Base-by-base conservation (phyloP, 768 basidiomycete genomes). In the Rhizopogon vesiculosus region DNA sequence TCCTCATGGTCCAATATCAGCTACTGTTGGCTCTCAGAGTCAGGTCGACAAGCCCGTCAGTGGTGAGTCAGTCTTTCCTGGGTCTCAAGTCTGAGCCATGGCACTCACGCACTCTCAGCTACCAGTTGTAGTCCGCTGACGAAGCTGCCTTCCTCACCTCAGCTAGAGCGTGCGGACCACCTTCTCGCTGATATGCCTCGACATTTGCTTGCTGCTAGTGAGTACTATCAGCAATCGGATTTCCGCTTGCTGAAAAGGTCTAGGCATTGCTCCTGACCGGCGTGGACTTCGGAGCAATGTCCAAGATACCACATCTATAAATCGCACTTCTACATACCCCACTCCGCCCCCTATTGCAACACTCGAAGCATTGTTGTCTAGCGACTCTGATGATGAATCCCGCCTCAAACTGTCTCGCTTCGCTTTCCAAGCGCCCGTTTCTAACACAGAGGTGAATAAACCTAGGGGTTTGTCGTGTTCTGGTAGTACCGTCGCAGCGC, bases 361-460 rank as follows among this genome's bases (percentile, higher is more conserved):
- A 15, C 35, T 63, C 40, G 51, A 58, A 63, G 40, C 41, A 42
- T 18, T n/a, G 5, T 7, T 49, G 10, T 50, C 59, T 9, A 59
- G 42, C 18, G 56, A 62, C 22, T 66, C 59, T 15, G 68, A 72
- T 41, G 65, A 66, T 15, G 58, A 62, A 25, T 56, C 56, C 19
- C 59, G 54, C 16, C 59, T 68, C 15, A 66, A 68, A 45, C 56
- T 80, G 1, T 66, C 68, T n/a, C 75, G 63, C 12, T 81, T 79
- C 53, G 78, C 76, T n/a, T 77, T 75, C 45, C 46, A 54, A 40
- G 31, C 54, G 5, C 15, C 51, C 25, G 3, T 18, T 12, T 39
- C 51, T 31, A 42, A 31, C 13, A 15, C 48, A 7, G 22, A 38
- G 22, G 18, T 35, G 19, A 15, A 19, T 15, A 15, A 16, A 19